Evolutionary conservation across 371 early-diverging fungal genomes (phyloP), one percentile per base, ranked within the genome.

Genomic region (Chytridium lagenaria): DNA sequence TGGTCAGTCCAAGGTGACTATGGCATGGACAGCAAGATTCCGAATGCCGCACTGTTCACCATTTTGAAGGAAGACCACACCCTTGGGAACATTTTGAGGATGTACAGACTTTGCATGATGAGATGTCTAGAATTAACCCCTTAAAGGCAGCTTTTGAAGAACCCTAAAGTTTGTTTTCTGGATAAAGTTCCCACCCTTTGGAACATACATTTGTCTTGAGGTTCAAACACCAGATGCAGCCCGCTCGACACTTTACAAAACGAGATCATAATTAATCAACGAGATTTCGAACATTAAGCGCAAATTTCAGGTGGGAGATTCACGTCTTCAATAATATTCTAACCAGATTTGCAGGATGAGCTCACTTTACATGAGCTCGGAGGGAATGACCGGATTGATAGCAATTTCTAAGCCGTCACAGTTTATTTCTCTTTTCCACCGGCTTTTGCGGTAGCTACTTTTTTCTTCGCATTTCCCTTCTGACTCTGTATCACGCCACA

Each of bases 61-160:
- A 91, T 99, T 65, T 90, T 94, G 71, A 92, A 93, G 81, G 99
- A 99, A 84, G 98, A 98, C 85, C 99, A 99, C 80, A 98, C 99
- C 2, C 81, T 98, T 5, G 99, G 92, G 61, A 98, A 98, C 79
- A 87, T 95, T 76, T 83, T 99, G 37, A 85, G 94, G 83, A 89
- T 90, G 95, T 94, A 91, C 85, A 86, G 72, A 22, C 23, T 67
- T 66, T n/a, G n/a, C n/a, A n/a, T n/a, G n/a, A n/a, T n/a, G n/a
- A n/a, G n/a, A n/a, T 22, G 22, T 55, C 16, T 7, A 26, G 59
- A 49, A 12, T 10, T 12, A 19, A 63, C 16, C 16, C 12, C 31
- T 69, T 7, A 61, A 78, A 94, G 95, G 82, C 92, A 94, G 84
- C 83, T 99, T 28, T 85, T 97, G 37, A 91, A 94, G 75, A 92